Percentiles rank a stretch among this genome's conserved stretches.
These are phyloP conservation scores for Coleophoma eucalyptorum DNA, from an alignment of 2,329 filamentous ascomycete species.

Conservation along the genomic window DNA sequence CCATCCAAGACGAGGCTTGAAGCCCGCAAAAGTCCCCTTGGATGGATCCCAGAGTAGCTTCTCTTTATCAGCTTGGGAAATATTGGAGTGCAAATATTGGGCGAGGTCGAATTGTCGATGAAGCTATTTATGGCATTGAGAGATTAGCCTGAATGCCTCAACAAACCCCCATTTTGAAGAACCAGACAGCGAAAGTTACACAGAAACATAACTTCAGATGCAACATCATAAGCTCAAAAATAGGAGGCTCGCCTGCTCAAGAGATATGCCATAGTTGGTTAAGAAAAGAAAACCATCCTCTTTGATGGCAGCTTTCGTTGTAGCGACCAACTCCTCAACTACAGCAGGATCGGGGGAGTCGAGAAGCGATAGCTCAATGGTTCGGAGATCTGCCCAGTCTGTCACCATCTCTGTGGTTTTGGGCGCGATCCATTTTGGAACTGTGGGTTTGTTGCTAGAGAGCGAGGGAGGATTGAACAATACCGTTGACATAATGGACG, in stretches of 20 bases:
- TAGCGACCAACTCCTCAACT: constrained; percentile 37
- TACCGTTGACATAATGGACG: constrained; percentile 19
- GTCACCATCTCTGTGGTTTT: constrained; percentile 39
- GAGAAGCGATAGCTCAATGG: constrained; percentile 39
- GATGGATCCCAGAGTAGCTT: constrained; percentile 43
- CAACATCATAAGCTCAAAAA: neutral
- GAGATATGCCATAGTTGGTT: constrained; percentile 46
- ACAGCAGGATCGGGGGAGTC: constrained; percentile 37
- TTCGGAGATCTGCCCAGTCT: constrained; percentile 37
- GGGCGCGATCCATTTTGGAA: constrained; percentile 39
- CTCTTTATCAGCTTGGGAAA: constrained; percentile 44
- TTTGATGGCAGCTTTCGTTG: constrained; percentile 37
- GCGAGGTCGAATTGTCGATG: constrained; percentile 47
- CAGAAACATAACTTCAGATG: neutral
- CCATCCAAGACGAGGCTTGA: constrained; percentile 40
- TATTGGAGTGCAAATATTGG: constrained; percentile 46
- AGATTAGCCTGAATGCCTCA: too few species aligned
- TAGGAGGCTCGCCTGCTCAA: constrained; percentile 32
- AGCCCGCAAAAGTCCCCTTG: constrained; percentile 44
- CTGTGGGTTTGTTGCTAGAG: constrained; percentile 35
- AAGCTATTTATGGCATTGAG: constrained; percentile 2
- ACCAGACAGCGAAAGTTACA: too few species aligned
- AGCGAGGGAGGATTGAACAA: constrained; percentile 35
- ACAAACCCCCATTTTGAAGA: too few species aligned
- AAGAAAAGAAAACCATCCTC: constrained; percentile 43